Base-by-base conservation (phyloP, 2,329 filamentous ascomycete species). In the Cladosporium sphaerospermum region DNA sequence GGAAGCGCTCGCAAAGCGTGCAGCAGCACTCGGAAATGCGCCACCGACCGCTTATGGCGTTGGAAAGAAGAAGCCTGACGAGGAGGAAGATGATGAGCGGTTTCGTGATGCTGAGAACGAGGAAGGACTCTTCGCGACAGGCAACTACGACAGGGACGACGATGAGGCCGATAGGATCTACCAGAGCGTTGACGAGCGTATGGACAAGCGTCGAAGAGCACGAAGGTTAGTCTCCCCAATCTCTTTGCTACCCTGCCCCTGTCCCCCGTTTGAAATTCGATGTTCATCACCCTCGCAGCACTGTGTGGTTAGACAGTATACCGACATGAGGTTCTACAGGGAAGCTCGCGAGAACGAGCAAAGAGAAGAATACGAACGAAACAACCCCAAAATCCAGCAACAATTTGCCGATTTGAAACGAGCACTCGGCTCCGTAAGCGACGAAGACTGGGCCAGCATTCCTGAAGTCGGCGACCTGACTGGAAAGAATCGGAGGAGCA, bases 31-130 rank as follows among this genome's bases (percentile, higher is more conserved):
- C 1, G 85, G 85, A 43, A 80, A 82, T 57, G 81, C 84, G n/a
- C 78, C 83, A 19, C 83, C 85, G 0, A 85, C 84, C 52, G 84
- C 85, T 18, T 89, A 88, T 55, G 92, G 91, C 5, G 82, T 82
- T 7, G 68, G 71, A 0, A 82, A 81, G 49, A 81, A 84, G 53
- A 86, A 88, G 64, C 86, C 87, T 45, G 84, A 87, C 47, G 82
- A 87, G 14, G 84, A 86, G 34, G 85, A 86, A 50, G 85, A 86
- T 53, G 85, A 89, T 53, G 86, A 88, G 34, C 82, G 92, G 44
- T 97, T 90, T 65, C 90, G 96, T 67, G 93, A 99, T 67, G 93
- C 93, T 1, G 93, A 99, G 64, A 97, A 97, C 65, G 93, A 99
- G 70, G 88, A 93, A 45, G 93, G 95, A 4, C 77, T 99, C 18